Percentiles rank a stretch among this genome's conserved stretches.
Conservation (phyloP, 2,329 filamentous ascomycete species). For the Pseudogymnoascus sp. region DNA sequence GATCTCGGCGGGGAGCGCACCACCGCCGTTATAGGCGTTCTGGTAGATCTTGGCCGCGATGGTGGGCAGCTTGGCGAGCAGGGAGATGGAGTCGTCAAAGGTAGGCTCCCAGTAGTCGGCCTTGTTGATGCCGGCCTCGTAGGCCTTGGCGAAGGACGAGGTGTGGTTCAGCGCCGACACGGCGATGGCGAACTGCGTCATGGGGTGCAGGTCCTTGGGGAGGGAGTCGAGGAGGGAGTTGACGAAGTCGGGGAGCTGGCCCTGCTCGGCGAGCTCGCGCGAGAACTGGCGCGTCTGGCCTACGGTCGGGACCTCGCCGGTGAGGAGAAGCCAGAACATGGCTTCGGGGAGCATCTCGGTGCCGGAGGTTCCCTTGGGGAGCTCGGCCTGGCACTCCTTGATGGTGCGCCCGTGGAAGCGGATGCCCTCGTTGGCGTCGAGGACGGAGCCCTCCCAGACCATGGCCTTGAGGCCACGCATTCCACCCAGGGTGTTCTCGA, state of each 20-base stretch:
- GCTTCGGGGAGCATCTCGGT: slow-evolving; percentile 97
- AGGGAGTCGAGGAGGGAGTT: slow-evolving; percentile 84
- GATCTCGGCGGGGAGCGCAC: slow-evolving; percentile 66
- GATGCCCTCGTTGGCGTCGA: slow-evolving; percentile 95
- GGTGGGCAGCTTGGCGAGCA: slow-evolving; percentile 92
- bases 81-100: slow-evolving; percentile 88
- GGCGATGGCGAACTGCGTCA: slow-evolving; percentile 95
- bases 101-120: slow-evolving; percentile 98
- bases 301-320: slow-evolving; percentile 80
- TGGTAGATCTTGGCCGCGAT: slow-evolving; percentile 98
- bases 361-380: slow-evolving; percentile 85
- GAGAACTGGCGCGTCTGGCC: slow-evolving; percentile 77
- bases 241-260: slow-evolving; percentile 74
- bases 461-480: slow-evolving; percentile 98
- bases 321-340: slow-evolving; percentile 99
- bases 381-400: slow-evolving; percentile 90
- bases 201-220: slow-evolving; percentile 85
- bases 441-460: slow-evolving; percentile 97
- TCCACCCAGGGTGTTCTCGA: slow-evolving; percentile 88
- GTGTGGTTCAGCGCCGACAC: slow-evolving; percentile 95
- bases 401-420: slow-evolving; percentile 97
- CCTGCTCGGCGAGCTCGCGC: slow-evolving; percentile 79
- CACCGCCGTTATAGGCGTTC: slow-evolving; percentile 70
- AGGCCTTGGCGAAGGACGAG: slow-evolving; percentile 87
- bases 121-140: slow-evolving; percentile 86